These are phyloP conservation scores for Pythium monospermum DNA, from an alignment of 352 stramenopile genomes.

Conservation along the genomic window DNA sequence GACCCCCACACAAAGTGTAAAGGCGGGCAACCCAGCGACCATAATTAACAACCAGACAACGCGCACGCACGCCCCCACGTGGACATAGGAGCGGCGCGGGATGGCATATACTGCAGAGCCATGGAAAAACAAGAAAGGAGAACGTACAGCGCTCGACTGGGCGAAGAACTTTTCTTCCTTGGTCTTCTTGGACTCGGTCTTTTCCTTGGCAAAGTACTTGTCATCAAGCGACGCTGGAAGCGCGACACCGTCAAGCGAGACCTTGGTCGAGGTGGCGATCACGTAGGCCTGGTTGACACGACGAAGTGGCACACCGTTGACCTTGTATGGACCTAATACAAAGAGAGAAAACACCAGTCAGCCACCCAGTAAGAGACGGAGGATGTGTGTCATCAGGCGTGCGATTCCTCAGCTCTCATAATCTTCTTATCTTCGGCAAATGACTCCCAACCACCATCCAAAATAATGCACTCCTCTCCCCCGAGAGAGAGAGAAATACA, in stretches of 20 bases:
- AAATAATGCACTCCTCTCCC: background rate
- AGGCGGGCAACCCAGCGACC: too few relatives aligned
- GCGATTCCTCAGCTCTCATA: constrained; percentile 59
- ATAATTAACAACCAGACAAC: constrained; percentile 23
- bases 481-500: background rate
- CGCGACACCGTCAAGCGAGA: constrained; percentile 92
- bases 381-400: background rate
- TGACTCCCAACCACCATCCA: constrained; percentile 6
- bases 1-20: too few relatives aligned
- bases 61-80: too few relatives aligned
- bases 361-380: background rate
- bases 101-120: constrained; percentile 3
- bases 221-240: constrained; percentile 92
- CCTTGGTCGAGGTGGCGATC: constrained; percentile 97
- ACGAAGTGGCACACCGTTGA: constrained; percentile 96
- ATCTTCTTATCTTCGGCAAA: constrained; percentile 32
- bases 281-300: constrained; percentile 98
- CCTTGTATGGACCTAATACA: constrained; percentile 91
- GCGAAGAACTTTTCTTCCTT: constrained; percentile 98
- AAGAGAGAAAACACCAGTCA: background rate
- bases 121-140: constrained; percentile 2
- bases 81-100: too few relatives aligned
- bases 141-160: constrained; percentile 81
- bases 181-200: constrained; percentile 82
- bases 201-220: constrained; percentile 96